phyloP scores from a whole-genome alignment of 495 filamentous ascomycete genomes.

The Tuber microsphaerosporum region DNA sequence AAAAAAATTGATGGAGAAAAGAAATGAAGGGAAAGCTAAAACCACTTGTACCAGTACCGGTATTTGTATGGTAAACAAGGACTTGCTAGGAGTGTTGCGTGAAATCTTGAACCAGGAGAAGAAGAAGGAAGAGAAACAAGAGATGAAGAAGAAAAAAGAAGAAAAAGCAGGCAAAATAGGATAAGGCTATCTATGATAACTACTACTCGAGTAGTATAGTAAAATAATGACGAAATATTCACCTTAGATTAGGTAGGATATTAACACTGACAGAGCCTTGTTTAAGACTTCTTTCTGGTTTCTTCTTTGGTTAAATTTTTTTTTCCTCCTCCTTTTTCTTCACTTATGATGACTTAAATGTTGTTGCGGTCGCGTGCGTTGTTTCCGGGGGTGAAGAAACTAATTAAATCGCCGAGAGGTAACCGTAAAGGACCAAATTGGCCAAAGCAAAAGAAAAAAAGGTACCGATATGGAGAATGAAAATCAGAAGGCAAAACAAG shows the following conservation, averaged over 20 bases:
- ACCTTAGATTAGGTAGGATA: neutral
- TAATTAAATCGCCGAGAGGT: constrained; percentile 1
- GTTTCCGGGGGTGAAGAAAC: constrained; percentile 10
- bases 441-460: constrained; percentile 4
- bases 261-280: neutral
- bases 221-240: neutral
- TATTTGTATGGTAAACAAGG: neutral
- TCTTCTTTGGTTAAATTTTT: constrained; percentile 1
- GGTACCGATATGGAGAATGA: constrained; percentile 11
- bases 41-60: too few relatives aligned
- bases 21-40: constrained; percentile 9
- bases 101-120: neutral
- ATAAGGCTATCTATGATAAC: neutral
- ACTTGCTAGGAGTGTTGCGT: neutral
- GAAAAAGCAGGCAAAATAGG: neutral
- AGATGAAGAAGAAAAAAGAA: neutral
- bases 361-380: constrained; percentile 27
- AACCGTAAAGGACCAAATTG: neutral
- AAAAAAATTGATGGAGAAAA: constrained; percentile 23
- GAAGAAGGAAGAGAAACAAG: neutral
- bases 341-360: neutral
- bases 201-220: too few relatives aligned
- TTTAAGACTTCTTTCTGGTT: constrained; percentile 6
- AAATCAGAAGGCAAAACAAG: constrained; percentile 7
- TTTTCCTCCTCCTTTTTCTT: neutral